Percentiles rank a stretch among this genome's conserved stretches.
These are phyloP conservation scores for Parathielavia appendiculata DNA, from an alignment of 495 filamentous ascomycete species.

Conservation along the genomic window DNA sequence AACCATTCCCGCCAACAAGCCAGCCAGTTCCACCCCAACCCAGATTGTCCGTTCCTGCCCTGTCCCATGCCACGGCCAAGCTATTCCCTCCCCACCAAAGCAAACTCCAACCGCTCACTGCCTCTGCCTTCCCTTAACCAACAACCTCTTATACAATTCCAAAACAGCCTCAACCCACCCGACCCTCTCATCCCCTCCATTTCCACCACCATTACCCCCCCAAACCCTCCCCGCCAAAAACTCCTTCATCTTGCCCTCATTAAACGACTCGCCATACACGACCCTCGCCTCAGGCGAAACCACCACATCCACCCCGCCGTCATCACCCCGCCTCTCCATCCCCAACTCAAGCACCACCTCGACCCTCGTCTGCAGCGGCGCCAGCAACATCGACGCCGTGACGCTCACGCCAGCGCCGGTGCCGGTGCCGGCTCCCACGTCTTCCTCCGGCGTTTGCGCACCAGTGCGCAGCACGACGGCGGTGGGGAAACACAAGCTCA, in stretches of 20 bases:
- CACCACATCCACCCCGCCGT: constrained; percentile 36
- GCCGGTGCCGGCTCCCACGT: too few species aligned
- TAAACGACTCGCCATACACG: constrained; percentile 64
- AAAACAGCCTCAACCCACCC: constrained; percentile 53
- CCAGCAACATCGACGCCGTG: constrained; percentile 50
- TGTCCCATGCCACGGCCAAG: neutral
- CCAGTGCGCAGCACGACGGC: constrained; percentile 14
- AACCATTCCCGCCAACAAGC: neutral
- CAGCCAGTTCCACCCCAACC: neutral
- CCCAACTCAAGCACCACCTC: constrained; percentile 42
- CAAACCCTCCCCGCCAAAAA: constrained; percentile 51
- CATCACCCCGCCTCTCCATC: constrained; percentile 18
- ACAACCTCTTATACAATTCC: constrained; percentile 52
- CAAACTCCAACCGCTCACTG: neutral
- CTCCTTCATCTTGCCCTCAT: constrained; percentile 56
- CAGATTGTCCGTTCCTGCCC: neutral
- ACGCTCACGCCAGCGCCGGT: constrained; percentile 51
- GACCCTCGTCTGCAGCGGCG: constrained; percentile 55
- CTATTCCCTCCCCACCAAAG: neutral
- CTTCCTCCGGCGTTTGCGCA: too few species aligned
- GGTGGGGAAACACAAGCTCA: constrained; percentile 52
- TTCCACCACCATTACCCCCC: constrained; percentile 22
- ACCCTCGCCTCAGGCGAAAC: constrained; percentile 47
- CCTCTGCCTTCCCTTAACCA: constrained; percentile 42
- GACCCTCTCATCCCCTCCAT: constrained; percentile 29